A percentile compares a stretch with the other conserved stretches of the same genome.
Evolutionary conservation across 306 rosid species (phyloP).

Genomic region (Abrus precatorius): DNA sequence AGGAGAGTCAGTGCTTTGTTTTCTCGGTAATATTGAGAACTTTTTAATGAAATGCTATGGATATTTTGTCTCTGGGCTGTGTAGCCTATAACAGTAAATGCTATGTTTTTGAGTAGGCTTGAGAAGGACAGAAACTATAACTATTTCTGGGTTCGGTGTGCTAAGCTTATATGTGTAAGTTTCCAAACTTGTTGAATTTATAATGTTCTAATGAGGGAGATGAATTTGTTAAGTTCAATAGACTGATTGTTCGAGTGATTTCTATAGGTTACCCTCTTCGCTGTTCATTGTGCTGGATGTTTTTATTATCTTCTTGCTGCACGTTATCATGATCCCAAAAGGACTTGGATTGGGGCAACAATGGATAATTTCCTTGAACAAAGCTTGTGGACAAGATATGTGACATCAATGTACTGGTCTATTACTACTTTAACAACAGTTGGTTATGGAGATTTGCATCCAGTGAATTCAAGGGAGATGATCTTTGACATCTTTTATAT

Average conservation of each 20-base stretch:
- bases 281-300: constrained; percentile 88
- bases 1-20: constrained; percentile 91
- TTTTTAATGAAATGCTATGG: neutral
- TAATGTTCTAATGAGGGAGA: neutral
- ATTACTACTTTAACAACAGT: constrained; percentile 92
- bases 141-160: constrained; percentile 93
- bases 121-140: constrained; percentile 90
- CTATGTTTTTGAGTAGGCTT: constrained; percentile 61
- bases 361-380: constrained; percentile 59
- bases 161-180: constrained; percentile 88
- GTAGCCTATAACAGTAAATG: neutral
- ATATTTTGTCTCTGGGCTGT: neutral
- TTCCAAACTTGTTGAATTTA: neutral
- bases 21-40: constrained; percentile 62
- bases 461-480: constrained; percentile 91
- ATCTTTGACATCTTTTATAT: constrained; percentile 83
- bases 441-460: constrained; percentile 94
- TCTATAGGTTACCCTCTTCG: constrained; percentile 89
- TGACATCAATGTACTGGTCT: constrained; percentile 89
- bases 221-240: neutral
- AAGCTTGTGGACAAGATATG: constrained; percentile 78
- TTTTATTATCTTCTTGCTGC: constrained; percentile 92
- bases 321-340: constrained; percentile 67
- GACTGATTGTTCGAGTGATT: constrained; percentile 28
- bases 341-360: constrained; percentile 78